phyloP scores from a whole-genome alignment of 2,329 filamentous ascomycete genomes.

The Penicillium sp. region DNA sequence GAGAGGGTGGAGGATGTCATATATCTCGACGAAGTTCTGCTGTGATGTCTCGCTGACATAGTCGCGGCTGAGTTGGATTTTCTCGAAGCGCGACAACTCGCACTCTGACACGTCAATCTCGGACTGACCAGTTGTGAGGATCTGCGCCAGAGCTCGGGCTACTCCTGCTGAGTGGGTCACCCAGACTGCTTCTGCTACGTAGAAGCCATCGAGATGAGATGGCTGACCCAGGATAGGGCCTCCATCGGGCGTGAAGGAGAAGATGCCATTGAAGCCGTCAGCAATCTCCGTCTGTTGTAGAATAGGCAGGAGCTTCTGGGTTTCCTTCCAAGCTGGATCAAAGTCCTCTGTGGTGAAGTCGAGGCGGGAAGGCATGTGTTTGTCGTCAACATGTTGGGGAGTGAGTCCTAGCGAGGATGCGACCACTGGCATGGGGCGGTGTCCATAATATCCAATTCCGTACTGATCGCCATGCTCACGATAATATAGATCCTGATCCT shows the following conservation, averaged over 20 bases:
- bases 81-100: slow-evolving; percentile 62
- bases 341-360: slow-evolving; percentile 63
- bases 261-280: slow-evolving; percentile 66
- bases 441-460: slow-evolving; percentile 66
- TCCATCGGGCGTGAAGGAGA: slow-evolving; percentile 67
- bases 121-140: slow-evolving; percentile 59
- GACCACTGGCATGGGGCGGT: slow-evolving; percentile 61
- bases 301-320: slow-evolving; percentile 56
- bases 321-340: slow-evolving; percentile 60
- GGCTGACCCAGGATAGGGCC: slow-evolving; percentile 61
- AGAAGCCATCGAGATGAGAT: slow-evolving; percentile 62
- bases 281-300: slow-evolving; percentile 54
- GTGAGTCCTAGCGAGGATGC: slow-evolving; percentile 58
- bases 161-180: slow-evolving; percentile 67
- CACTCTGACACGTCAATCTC: slow-evolving; percentile 60
- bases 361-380: slow-evolving; percentile 65
- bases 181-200: slow-evolving; percentile 66
- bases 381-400: slow-evolving; percentile 55
- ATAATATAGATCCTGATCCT: slow-evolving; percentile 66
- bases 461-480: slow-evolving; percentile 64
- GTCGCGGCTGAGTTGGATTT: slow-evolving; percentile 56
- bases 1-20: slow-evolving; percentile 64
- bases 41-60: slow-evolving; percentile 62
- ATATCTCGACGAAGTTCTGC: slow-evolving; percentile 65
- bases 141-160: slow-evolving; percentile 60